Evolutionary conservation across 2,329 filamentous ascomycete species (phyloP).

Genomic region (Fusarium musae): DNA sequence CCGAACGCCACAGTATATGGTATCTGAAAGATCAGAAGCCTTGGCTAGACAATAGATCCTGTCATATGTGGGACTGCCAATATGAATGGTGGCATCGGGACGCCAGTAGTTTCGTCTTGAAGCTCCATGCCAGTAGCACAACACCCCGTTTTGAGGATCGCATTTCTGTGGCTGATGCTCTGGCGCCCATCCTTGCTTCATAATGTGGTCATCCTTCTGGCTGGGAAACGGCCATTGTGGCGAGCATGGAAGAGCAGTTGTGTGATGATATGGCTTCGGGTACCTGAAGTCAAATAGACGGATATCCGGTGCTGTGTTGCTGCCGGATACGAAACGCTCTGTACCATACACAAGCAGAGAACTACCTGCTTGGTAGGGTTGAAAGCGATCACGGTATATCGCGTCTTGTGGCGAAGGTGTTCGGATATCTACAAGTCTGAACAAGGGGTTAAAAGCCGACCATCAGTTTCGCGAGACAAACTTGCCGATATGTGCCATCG

Average conservation of each 20-base stretch:
- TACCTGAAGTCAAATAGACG: slow-evolving; percentile 67
- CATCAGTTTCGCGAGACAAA: neutral
- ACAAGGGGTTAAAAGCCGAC: neutral
- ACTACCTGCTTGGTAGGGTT: slow-evolving; percentile 58
- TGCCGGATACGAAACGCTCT: slow-evolving; percentile 63
- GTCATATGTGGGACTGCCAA: slow-evolving; percentile 50
- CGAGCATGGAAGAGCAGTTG: slow-evolving; percentile 59
- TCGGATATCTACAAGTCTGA: slow-evolving; percentile 60
- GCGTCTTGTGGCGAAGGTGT: slow-evolving; percentile 59
- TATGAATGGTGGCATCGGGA: slow-evolving; percentile 60
- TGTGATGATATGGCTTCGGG: slow-evolving; percentile 60
- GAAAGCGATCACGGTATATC: slow-evolving; percentile 64
- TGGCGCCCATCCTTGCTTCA: slow-evolving; percentile 20
- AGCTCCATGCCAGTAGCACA: slow-evolving; percentile 61
- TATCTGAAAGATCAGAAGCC: slow-evolving; percentile 57
- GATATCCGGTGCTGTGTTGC: slow-evolving; percentile 55
- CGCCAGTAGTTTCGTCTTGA: slow-evolving; percentile 58
- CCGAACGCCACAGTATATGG: slow-evolving; percentile 62
- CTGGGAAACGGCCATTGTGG: slow-evolving; percentile 49
- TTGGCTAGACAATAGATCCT: slow-evolving; percentile 60
- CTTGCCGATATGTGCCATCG: slow-evolving; percentile 60
- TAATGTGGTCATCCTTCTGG: slow-evolving; percentile 28
- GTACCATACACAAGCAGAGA: slow-evolving; percentile 61
- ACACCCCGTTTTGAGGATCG: slow-evolving; percentile 45
- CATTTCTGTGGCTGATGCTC: slow-evolving; percentile 45